A percentile compares a stretch with the other conserved stretches of the same genome.
These are phyloP conservation scores for Pinus albicaulis DNA, from an alignment of 75 land plant species.

Conservation along the genomic window DNA sequence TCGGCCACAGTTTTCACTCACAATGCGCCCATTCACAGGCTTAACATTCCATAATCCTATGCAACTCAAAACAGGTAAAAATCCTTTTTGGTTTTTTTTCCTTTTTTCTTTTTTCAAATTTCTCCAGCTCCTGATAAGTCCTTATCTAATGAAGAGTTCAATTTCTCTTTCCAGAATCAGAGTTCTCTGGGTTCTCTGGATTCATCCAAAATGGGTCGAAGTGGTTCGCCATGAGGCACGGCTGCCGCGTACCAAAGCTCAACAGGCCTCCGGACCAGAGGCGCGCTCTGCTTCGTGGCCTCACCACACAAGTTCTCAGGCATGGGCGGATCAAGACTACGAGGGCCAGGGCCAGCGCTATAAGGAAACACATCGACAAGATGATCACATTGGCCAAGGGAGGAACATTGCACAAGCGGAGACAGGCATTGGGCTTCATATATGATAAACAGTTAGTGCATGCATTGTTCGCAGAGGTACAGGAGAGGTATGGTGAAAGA, in stretches of 20 bases:
- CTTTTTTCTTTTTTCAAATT: too few species aligned
- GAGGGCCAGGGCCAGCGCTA: constrained; percentile 79
- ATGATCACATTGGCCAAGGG: constrained; percentile 97
- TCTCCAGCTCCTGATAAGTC: too few species aligned
- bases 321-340: constrained; percentile 95
- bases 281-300: constrained; percentile 70
- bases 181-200: too few species aligned
- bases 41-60: too few species aligned
- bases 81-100: too few species aligned
- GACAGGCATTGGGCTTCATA: constrained; percentile 93
- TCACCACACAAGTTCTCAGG: constrained; percentile 85
- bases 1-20: too few species aligned
- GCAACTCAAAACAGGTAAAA: too few species aligned
- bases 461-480: constrained; percentile 93
- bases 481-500: constrained; percentile 90
- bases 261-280: constrained; percentile 94
- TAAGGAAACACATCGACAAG: constrained; percentile 91
- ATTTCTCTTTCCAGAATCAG: too few species aligned
- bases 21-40: too few species aligned
- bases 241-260: constrained; percentile 74
- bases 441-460: constrained; percentile 95
- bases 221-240: constrained; percentile 70
- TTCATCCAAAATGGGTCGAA: too few species aligned
- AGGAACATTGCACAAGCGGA: constrained; percentile 84
- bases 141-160: too few species aligned